These are phyloP conservation scores for Globisporangium splendens DNA, from an alignment of 352 stramenopile genomes.

Conservation along the genomic window DNA sequence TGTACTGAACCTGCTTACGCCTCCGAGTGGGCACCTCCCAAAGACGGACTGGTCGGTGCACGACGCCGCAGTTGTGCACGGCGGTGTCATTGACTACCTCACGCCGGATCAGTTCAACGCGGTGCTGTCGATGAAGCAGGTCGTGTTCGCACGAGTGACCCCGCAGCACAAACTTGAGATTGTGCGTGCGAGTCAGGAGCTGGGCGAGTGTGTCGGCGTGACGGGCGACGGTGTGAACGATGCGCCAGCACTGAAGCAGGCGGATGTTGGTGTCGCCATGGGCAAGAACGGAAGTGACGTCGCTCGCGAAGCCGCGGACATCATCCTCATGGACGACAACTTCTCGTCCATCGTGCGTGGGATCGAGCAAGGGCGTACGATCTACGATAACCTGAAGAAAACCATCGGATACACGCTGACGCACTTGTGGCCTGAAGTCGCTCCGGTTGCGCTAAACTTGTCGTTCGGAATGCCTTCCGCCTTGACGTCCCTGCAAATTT, in stretches of 20 bases:
- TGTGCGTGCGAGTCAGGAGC: conserved; percentile 41
- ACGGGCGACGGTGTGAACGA: conserved; percentile 82
- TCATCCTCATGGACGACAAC: conserved; percentile 95
- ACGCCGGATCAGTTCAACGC: conserved; percentile 26
- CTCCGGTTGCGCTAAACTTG: conserved; percentile 60
- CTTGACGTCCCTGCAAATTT: conserved; percentile 86
- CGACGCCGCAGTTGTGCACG: conserved; percentile 66
- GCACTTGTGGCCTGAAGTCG: conserved; percentile 81
- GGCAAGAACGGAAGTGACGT: conserved; percentile 94
- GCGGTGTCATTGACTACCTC: conserved; percentile 27
- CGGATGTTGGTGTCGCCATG: conserved; percentile 97
- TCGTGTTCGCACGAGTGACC: conserved; percentile 94
- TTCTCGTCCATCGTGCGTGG: conserved; percentile 93
- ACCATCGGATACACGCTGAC: conserved; percentile 90
- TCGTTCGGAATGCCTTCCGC: conserved; percentile 77
- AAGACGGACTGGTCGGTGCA: conserved; percentile 22
- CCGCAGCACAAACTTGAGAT: conserved; percentile 38
- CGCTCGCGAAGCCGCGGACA: conserved; percentile 91
- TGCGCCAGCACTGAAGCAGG: conserved; percentile 61
- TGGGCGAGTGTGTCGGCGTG: conserved; percentile 50
- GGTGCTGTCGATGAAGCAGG: conserved; percentile 39
- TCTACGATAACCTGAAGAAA: conserved; percentile 74
- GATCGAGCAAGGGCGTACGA: conserved; percentile 35
- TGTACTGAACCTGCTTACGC: conserved; percentile 33
- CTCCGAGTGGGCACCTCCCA: conserved; percentile 4